phyloP scores from a whole-genome alignment of 352 stramenopile genomes.

The Globisporangium megalacanthum region DNA sequence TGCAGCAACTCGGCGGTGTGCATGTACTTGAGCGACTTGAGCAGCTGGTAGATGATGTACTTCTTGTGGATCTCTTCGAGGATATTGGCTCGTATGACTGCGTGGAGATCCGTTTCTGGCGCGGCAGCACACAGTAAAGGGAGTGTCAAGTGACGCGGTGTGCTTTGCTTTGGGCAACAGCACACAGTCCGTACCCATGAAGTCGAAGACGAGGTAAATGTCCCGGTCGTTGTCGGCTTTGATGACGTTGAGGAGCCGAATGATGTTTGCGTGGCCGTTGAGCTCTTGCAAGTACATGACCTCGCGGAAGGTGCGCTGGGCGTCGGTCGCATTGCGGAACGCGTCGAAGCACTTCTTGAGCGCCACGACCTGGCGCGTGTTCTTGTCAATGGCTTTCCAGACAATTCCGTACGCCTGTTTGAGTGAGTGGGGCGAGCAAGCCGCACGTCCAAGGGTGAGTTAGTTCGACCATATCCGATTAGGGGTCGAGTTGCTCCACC shows the following conservation, averaged over 20 bases:
- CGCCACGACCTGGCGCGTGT: conserved; percentile 84
- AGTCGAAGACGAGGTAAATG: conserved; percentile 97
- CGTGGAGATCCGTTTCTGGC: conserved; percentile 93
- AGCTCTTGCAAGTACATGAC: conserved; percentile 95
- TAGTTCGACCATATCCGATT: conserved; percentile 1
- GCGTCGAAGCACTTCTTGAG: conserved; percentile 97
- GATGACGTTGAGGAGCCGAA: conserved; percentile 91
- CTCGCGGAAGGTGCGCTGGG: conserved; percentile 94
- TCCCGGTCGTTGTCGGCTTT: conserved; percentile 95
- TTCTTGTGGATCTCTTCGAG: conserved; percentile 96
- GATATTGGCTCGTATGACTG: conserved; percentile 93
- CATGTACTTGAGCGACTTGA: conserved; percentile 96
- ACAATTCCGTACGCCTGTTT: conserved; percentile 92
- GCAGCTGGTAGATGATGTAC: conserved; percentile 96
- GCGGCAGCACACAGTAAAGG: not conserved
- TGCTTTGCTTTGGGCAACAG: too few relatives aligned
- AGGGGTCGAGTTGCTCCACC: too few relatives aligned
- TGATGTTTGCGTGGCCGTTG: conserved; percentile 93
- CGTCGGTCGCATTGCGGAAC: conserved; percentile 94
- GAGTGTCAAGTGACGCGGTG: too few relatives aligned
- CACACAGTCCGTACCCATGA: conserved; percentile 74
- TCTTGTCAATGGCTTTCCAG: conserved; percentile 96
- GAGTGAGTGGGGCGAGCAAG: too few relatives aligned
- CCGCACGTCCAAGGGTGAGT: not conserved
- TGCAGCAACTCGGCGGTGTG: conserved; percentile 94